Percentiles rank a stretch among this genome's conserved stretches.
Evolutionary conservation across 345 rosid species (phyloP).

Genomic region (Linum tenue): DNA sequence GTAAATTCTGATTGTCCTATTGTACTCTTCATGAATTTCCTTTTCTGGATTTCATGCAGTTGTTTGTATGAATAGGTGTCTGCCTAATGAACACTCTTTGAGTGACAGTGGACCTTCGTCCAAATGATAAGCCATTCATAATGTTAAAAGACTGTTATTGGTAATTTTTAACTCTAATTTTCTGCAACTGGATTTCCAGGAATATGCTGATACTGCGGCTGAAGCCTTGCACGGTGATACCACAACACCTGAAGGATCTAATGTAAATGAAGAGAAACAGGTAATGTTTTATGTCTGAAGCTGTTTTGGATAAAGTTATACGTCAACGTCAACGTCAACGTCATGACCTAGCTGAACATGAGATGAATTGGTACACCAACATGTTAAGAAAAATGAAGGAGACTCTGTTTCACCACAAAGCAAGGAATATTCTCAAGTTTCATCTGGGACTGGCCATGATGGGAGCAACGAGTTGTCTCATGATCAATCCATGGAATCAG

Average conservation of each 20-base stretch:
- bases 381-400: slow-evolving; percentile 24
- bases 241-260: slow-evolving; percentile 24
- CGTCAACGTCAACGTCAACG: neutral
- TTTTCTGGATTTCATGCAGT: neutral
- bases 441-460: slow-evolving; percentile 31
- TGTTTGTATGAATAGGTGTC: neutral
- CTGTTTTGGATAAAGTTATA: neutral
- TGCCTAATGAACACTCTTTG: neutral
- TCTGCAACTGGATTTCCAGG: slow-evolving; percentile 21
- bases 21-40: neutral
- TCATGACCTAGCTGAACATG: slow-evolving; percentile 1
- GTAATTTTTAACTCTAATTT: neutral
- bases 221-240: slow-evolving; percentile 25
- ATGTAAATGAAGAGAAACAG: slow-evolving; percentile 25
- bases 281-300: slow-evolving; percentile 15
- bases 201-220: slow-evolving; percentile 22
- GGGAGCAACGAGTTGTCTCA: slow-evolving; percentile 27
- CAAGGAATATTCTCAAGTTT: slow-evolving; percentile 28
- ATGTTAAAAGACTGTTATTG: neutral
- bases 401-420: slow-evolving; percentile 25
- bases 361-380: slow-evolving; percentile 21
- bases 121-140: neutral
- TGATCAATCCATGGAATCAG: slow-evolving; percentile 32
- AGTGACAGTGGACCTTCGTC: neutral
- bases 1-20: neutral